A percentile compares a stretch with the other conserved stretches of the same genome.
These are phyloP conservation scores for Ceriops zippeliana DNA, from an alignment of 345 rosid species.

Conservation along the genomic window DNA sequence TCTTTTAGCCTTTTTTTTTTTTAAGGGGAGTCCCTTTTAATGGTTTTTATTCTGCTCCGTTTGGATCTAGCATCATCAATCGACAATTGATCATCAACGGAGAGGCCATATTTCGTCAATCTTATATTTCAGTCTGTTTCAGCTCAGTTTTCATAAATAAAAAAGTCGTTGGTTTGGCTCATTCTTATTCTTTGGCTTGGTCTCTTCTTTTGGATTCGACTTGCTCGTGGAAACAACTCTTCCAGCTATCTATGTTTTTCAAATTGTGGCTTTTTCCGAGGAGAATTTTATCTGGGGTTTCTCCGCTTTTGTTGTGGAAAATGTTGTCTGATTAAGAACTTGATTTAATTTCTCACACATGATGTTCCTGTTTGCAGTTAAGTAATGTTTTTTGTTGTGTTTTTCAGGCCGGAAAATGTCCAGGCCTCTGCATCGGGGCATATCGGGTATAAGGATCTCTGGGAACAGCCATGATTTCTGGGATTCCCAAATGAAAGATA, in stretches of 20 bases:
- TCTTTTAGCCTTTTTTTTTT: conserved; percentile 3
- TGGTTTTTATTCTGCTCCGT: conserved; percentile 11
- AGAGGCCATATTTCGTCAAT: conserved; percentile 5
- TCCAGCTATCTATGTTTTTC: conserved; percentile 6
- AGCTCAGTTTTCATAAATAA: neutral
- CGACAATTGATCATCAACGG: conserved; percentile 14
- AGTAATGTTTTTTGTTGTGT: conserved; percentile 9
- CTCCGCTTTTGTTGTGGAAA: neutral
- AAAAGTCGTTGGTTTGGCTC: neutral
- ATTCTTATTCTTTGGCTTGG: neutral
- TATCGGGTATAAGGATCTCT: conserved; percentile 54
- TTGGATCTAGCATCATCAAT: conserved; percentile 38
- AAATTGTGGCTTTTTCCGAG: neutral
- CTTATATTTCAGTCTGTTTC: neutral
- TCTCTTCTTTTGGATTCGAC: neutral
- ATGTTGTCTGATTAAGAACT: neutral
- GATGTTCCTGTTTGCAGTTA: conserved; percentile 3
- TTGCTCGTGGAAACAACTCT: neutral
- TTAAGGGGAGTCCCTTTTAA: conserved; percentile 2
- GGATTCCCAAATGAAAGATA: conserved; percentile 82
- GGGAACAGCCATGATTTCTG: conserved; percentile 54
- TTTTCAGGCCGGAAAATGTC: conserved; percentile 56
- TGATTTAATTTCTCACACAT: conserved; percentile 36
- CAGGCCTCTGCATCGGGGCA: conserved; percentile 76
- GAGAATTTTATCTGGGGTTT: conserved; percentile 1